Evolutionary conservation across 495 filamentous ascomycete species (phyloP), one percentile per base, ranked within the genome.

Genomic region (Penicillium flavigenum): DNA sequence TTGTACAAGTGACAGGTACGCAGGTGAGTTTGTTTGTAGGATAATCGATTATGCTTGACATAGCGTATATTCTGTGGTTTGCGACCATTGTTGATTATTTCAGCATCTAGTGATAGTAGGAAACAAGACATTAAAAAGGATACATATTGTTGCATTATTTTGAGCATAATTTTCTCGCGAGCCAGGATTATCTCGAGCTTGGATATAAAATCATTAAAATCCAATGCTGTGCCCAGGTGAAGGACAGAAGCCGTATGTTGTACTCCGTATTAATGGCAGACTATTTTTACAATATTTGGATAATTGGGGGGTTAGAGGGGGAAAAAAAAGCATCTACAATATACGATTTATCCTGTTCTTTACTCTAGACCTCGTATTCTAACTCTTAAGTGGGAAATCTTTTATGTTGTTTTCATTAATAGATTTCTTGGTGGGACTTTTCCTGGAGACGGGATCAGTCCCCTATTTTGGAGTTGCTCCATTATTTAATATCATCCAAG

Each of bases 391-490:
- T 17, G n/a, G 16, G n/a, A 39, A 17, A n/a, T 29, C 5, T 38
- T 39, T 39, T 2, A 39, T 17, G 36, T 39, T 9, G 16, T 2
- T 39, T 39, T 39, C 7, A 17, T 39, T 9, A 39, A 39, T 39
- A 9, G 16, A 39, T 17, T 39, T 4, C 2, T 17, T 17, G 17
- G 46, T 19, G 16, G 45, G 8, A n/a, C 10, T 48, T 2, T 20
- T 39, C n/a, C 29, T 20, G 1, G 8, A 32, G 7, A 20, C 29
- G 29, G 27, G 36, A 42, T 39, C 36, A 42, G 14, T 24, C 50
- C 50, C 50, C 50, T 41, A n/a, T 52, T 48, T 20, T 47, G 27
- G 5, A 6, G 16, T 47, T 47, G 45, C 24, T 47, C 45, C 26
- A 47, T 31, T 26, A 11, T 39, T 17, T 26, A 5, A 39, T 19